Base-by-base conservation (phyloP, 1,139 yeast species). In the Protomyces macrosporus region DNA sequence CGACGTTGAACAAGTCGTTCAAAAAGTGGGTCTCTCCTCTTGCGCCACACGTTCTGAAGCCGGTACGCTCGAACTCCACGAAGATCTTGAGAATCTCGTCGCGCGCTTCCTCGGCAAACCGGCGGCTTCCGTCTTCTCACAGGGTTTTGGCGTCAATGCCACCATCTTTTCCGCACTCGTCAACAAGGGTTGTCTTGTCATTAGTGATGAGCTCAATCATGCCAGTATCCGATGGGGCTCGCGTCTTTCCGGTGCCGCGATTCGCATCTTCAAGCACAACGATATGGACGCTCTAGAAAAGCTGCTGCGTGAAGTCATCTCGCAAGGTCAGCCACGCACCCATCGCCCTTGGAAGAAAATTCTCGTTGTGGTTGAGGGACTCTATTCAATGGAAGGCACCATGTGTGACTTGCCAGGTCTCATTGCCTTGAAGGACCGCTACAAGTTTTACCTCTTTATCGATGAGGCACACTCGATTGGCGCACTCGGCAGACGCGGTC, bases 401-500 rank as follows among this genome's bases (percentile, higher is more conserved):
- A 81, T 90, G 84, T 85, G 90, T 74, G 87, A 93, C 73, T 80
- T 93, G 70, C 97, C 98, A 9, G 82, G 77, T 67, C 75, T 93
- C 61, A 80, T 93, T 51, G 87, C 83, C 70, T 78, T 93, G 69
- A 87, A 88, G 71, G 83, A 89, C 60, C 88, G 88, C 74, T 93
- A 95, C 78, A 90, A 90, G 73, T 88, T 93, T 72, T 89, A 89
- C 73, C 78, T 93, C 66, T 93, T 88, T 73, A 88, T 95, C 67
- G 99, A 93, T 74, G 99, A 93, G 76, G 98, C 98, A 23, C 99
- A 93, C 75, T 91, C 98, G 3, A 87, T 95, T 72, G 99, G 99
- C 72, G 98, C 98, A 7, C 82, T 93, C 76, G 99, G 99, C 37
- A 95, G 96, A 51, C 77, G 78, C 59, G 98, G 98, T 60, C 84